A percentile compares a stretch with the other conserved stretches of the same genome.
These are phyloP conservation scores for Phylloporus sp. DNA, from an alignment of 768 basidiomycete species.

Conservation along the genomic window DNA sequence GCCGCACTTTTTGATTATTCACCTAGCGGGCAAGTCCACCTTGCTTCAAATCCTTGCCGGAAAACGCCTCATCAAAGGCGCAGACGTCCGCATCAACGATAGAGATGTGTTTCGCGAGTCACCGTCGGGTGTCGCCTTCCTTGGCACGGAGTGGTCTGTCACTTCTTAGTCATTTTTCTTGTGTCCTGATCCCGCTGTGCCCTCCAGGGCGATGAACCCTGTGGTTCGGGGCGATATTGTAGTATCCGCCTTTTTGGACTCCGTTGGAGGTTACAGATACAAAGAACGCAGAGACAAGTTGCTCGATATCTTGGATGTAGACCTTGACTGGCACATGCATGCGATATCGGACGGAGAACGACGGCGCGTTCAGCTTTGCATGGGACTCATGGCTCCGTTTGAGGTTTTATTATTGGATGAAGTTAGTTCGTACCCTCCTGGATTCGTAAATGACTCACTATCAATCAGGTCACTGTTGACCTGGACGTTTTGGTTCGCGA, in stretches of 20 bases:
- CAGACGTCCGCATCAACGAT: slow-evolving; percentile 68
- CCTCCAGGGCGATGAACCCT: slow-evolving; percentile 88
- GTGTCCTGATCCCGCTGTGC: neutral
- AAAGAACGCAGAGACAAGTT: slow-evolving; percentile 83
- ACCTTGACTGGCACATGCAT: slow-evolving; percentile 96
- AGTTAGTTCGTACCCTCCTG: slow-evolving; percentile 39
- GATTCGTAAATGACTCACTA: neutral
- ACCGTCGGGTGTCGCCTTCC: slow-evolving; percentile 76
- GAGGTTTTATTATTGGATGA: slow-evolving; percentile 92
- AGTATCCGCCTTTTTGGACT: slow-evolving; percentile 94
- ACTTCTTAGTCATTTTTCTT: neutral
- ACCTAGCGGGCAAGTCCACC: slow-evolving; percentile 88
- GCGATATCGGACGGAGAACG: slow-evolving; percentile 95
- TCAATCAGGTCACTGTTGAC: slow-evolving; percentile 84
- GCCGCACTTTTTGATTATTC: slow-evolving; percentile 1
- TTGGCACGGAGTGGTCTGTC: slow-evolving; percentile 90
- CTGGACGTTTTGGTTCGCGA: slow-evolving; percentile 93
- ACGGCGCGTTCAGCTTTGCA: slow-evolving; percentile 87
- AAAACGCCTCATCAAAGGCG: slow-evolving; percentile 68
- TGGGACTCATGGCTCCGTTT: slow-evolving; percentile 95
- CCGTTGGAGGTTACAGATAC: slow-evolving; percentile 92
- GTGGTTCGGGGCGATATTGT: slow-evolving; percentile 91
- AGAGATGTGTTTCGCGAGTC: slow-evolving; percentile 88
- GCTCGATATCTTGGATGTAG: slow-evolving; percentile 90
- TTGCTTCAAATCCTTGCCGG: slow-evolving; percentile 92